Evolutionary conservation across 1,139 yeast genomes (phyloP).

Genomic region (Pichia norvegensis): DNA sequence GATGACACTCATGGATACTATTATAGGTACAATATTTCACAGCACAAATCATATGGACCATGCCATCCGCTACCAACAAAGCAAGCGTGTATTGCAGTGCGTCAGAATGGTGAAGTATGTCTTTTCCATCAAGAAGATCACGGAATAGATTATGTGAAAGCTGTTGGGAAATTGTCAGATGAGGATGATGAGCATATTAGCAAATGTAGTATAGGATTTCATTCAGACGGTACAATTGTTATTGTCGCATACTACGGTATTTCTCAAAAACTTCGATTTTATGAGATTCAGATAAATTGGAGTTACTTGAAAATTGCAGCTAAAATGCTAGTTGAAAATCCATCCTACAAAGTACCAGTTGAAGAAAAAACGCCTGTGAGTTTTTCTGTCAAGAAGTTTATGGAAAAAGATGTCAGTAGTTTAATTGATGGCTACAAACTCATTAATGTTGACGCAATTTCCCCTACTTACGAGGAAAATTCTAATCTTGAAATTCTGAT

Average conservation of each 20-base stretch:
- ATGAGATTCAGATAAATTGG: constrained; percentile 51
- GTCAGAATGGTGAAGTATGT: constrained; percentile 55
- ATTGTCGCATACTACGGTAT: constrained; percentile 41
- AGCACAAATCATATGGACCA: constrained; percentile 52
- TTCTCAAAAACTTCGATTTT: constrained; percentile 39
- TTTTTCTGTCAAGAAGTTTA: constrained; percentile 16
- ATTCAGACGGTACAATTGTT: constrained; percentile 41
- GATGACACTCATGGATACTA: constrained; percentile 27
- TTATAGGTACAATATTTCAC: constrained; percentile 51
- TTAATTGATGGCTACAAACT: constrained; percentile 19
- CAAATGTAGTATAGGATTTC: constrained; percentile 55
- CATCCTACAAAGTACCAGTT: constrained; percentile 46
- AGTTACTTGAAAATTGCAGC: constrained; percentile 47
- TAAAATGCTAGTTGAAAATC: constrained; percentile 39
- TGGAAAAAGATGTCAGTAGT: constrained; percentile 16
- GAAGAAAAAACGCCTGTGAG: constrained; percentile 30
- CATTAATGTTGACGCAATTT: constrained; percentile 34
- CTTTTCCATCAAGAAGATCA: constrained; percentile 58
- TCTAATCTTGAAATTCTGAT: constrained; percentile 9
- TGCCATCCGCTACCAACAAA: constrained; percentile 62
- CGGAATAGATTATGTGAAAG: constrained; percentile 47
- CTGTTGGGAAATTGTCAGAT: constrained; percentile 16
- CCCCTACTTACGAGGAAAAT: constrained; percentile 34
- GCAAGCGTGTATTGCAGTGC: constrained; percentile 63
- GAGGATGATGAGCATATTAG: constrained; percentile 25